Evolutionary conservation across 2,329 filamentous ascomycete genomes (phyloP).

Genomic region (Botrytis byssoidea): DNA sequence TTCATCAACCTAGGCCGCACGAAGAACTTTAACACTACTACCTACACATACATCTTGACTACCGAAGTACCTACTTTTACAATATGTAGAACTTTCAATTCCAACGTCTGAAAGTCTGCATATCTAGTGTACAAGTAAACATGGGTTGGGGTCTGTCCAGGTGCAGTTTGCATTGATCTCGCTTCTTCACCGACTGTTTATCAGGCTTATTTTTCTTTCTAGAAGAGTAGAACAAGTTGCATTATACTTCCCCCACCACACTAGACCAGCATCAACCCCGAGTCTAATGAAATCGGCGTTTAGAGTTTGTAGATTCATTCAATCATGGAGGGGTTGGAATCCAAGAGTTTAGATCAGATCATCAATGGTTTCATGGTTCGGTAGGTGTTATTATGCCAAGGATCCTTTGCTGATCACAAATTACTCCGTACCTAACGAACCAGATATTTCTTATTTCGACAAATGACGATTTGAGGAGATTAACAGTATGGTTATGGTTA

Average conservation of each 20-base stretch:
- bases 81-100: neutral
- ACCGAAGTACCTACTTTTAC: neutral
- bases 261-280: slow-evolving; percentile 12
- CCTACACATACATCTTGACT: neutral
- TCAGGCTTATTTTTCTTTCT: slow-evolving; percentile 14
- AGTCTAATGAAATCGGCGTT: slow-evolving; percentile 1
- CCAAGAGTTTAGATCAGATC: neutral
- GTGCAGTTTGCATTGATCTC: slow-evolving; percentile 5
- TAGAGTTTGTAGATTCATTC: neutral
- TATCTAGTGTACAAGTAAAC: neutral
- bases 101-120: neutral
- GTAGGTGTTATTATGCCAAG: slow-evolving; percentile 4
- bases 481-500: neutral
- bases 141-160: neutral
- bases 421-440: neutral
- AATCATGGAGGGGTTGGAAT: slow-evolving; percentile 5
- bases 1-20: neutral
- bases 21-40: neutral
- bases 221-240: neutral
- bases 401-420: neutral
- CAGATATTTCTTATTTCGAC: neutral
- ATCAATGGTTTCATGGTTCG: slow-evolving; percentile 1
- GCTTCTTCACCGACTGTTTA: slow-evolving; percentile 13
- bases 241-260: slow-evolving; percentile 13
- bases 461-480: slow-evolving; percentile 3